Base-by-base conservation (phyloP, 768 basidiomycete genomes). In the Lactarius tabidus region DNA sequence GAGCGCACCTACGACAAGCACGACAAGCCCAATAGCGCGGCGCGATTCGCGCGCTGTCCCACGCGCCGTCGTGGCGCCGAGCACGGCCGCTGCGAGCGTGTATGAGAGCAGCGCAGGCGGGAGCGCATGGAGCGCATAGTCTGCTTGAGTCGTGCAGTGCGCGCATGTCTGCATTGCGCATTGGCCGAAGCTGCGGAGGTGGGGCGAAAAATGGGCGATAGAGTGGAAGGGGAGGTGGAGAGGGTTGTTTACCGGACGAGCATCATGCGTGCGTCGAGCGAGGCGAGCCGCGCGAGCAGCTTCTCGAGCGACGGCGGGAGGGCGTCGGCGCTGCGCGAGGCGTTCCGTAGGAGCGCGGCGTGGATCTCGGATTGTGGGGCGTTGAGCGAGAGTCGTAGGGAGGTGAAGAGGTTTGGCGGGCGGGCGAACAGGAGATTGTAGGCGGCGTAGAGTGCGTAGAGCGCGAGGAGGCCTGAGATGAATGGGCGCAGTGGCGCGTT, bases 231-330 rank as follows among this genome's bases (percentile, higher is more conserved):
- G 6, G 31, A 1, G n/a, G 6, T 54, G 57, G 2, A 15, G n/a
- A n/a, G n/a, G n/a, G n/a, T n/a, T n/a, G n/a, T n/a, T 38, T 33
- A 70, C 69, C 69, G 59, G 57, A 65, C 64, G 61, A 70, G 67
- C 29, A 68, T 56, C 1, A 51, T 62, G 17, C 69, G 69, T 6
- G 57, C 57, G 18, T 70, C 69, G 26, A 52, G 57, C 33, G 69
- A 70, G 38, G 69, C 67, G 12, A 70, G 59, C 18, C 67, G 67
- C 7, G 69, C 39, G 2, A 70, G 56, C n/a, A 70, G 64, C 15
- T 35, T 54, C 15, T 70, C 69, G 41, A 70, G 45, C 0, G 53
- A 48, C 23, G 69, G 67, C 15, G 66, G 41, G 48, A 67, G 58
- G 15, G 33, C 59, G 20, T 28, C 9, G 48, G 7, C 20, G 29